These are phyloP conservation scores for Pleurotus salmoneostramineus DNA, from an alignment of 768 basidiomycete species.

Conservation along the genomic window DNA sequence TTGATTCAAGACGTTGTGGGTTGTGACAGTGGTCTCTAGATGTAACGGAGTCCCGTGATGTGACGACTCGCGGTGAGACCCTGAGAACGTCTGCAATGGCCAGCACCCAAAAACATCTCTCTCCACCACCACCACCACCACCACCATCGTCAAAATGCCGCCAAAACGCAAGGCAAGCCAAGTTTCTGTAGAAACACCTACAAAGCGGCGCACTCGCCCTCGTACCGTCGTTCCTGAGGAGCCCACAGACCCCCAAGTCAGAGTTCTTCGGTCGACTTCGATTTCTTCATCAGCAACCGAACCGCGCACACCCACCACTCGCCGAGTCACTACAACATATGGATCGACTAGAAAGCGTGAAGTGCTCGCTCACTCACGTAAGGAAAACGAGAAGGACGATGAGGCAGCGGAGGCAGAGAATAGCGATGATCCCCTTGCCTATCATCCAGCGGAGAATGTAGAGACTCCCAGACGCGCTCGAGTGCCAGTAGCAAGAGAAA, in stretches of 20 bases:
- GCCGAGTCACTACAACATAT: neutral
- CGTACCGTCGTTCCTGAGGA: constrained; percentile 1
- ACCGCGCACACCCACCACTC: neutral
- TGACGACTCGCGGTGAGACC: constrained; percentile 19
- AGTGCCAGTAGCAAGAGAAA: neutral
- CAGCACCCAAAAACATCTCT: no score
- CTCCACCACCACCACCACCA: neutral
- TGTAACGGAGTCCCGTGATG: constrained; percentile 12
- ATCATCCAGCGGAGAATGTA: neutral
- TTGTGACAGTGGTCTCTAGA: neutral
- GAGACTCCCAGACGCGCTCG: neutral
- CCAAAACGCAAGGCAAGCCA: constrained; percentile 40
- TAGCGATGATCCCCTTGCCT: neutral
- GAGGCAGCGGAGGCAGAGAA: neutral
- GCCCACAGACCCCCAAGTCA: neutral
- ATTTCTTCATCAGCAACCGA: neutral
- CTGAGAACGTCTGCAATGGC: no score
- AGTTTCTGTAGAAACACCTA: constrained; percentile 14
- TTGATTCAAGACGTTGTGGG: neutral
- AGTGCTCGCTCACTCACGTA: neutral
- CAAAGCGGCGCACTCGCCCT: constrained; percentile 30
- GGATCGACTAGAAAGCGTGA: neutral
- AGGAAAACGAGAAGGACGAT: constrained; percentile 11
- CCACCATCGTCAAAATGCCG: constrained; percentile 22
- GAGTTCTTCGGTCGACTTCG: neutral